Evolutionary conservation across 2,329 filamentous ascomycete genomes (phyloP).

Genomic region (Xenosphaeropsis pyriputrescens): DNA sequence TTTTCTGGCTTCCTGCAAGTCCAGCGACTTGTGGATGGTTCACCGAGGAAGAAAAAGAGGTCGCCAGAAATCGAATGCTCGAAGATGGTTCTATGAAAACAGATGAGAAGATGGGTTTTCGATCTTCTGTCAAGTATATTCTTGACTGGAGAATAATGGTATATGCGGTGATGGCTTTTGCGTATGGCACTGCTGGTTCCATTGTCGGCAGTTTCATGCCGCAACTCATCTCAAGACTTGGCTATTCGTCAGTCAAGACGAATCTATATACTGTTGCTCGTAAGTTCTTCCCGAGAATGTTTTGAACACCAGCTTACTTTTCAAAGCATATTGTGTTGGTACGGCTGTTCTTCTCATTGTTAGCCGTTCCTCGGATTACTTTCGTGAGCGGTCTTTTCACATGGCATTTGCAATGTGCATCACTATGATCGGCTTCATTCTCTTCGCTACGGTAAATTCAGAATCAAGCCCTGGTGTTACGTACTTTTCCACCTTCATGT

Average conservation of each 20-base stretch:
- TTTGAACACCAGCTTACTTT: too few species aligned
- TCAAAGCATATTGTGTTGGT: conserved; percentile 24
- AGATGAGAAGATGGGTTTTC: conserved; percentile 21
- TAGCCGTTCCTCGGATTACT: conserved; percentile 26
- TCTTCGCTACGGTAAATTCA: conserved; percentile 27
- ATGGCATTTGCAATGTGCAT: conserved; percentile 24
- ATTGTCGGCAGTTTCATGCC: conserved; percentile 31
- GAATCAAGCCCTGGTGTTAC: conserved; percentile 24
- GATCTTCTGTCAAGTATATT: conserved; percentile 26
- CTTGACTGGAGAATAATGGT: conserved; percentile 24
- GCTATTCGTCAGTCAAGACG: conserved; percentile 27
- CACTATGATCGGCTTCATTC: conserved; percentile 26
- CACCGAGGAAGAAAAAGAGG: conserved; percentile 12
- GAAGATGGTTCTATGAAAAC: conserved; percentile 27
- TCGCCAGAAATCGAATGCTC: conserved; percentile 26
- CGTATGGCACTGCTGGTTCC: conserved; percentile 30
- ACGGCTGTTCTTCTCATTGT: conserved; percentile 28
- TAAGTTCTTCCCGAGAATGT: conserved; percentile 35
- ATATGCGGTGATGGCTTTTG: conserved; percentile 30
- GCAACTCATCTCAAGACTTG: conserved; percentile 28
- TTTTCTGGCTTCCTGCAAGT: conserved; percentile 2
- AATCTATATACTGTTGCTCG: conserved; percentile 36
- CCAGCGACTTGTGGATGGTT: conserved; percentile 5
- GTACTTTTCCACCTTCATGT: conserved; percentile 34
- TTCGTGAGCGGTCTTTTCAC: conserved; percentile 29